Evolutionary conservation across 75 land plant genomes (phyloP).

Genomic region (Sequoiadendron giganteum): DNA sequence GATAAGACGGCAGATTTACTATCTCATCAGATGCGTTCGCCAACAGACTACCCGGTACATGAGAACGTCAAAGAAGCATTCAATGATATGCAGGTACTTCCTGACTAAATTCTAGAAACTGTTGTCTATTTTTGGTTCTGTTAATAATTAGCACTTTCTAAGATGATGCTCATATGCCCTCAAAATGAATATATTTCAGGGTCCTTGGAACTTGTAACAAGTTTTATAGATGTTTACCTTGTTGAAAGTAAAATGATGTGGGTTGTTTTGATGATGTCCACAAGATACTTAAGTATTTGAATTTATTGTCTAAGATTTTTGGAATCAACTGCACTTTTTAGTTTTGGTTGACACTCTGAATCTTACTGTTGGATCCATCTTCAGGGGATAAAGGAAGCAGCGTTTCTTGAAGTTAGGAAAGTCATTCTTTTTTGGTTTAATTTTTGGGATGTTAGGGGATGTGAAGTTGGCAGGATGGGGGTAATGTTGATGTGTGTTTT

Average conservation of each 20-base stretch:
- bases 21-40: constrained; percentile 53
- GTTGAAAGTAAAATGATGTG: neutral
- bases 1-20: constrained; percentile 33
- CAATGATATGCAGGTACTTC: constrained; percentile 71
- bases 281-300: neutral
- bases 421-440: too few species aligned
- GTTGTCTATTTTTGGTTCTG: neutral
- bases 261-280: neutral
- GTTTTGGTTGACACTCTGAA: too few species aligned
- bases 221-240: neutral
- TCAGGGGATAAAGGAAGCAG: too few species aligned
- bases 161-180: neutral
- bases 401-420: too few species aligned
- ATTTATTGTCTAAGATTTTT: neutral
- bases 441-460: too few species aligned
- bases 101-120: neutral
- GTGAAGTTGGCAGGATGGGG: too few species aligned
- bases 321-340: too few species aligned
- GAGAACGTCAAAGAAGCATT: constrained; percentile 50
- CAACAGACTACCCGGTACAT: constrained; percentile 21
- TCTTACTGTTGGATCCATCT: too few species aligned
- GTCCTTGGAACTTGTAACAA: neutral
- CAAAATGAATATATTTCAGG: neutral
- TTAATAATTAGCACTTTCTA: neutral
- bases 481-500: too few species aligned